phyloP scores from a whole-genome alignment of 1,139 yeast genomes.

The Sugiyamaella grinbergsii region DNA sequence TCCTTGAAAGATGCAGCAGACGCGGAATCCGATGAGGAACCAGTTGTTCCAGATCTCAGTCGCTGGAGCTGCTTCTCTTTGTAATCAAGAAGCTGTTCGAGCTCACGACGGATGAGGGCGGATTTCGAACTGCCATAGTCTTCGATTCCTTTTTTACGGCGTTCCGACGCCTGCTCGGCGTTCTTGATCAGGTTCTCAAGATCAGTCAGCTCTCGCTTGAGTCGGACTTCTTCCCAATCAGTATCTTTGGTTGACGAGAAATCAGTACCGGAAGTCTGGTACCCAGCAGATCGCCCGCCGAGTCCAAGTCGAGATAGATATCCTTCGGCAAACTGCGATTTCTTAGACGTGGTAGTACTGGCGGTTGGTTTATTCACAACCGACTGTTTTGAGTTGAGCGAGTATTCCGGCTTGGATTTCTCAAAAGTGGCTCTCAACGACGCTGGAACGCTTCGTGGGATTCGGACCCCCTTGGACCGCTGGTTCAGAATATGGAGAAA shows the following conservation, averaged over 20 bases:
- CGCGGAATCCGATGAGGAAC: slow-evolving; percentile 8
- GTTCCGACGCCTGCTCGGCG: slow-evolving; percentile 56
- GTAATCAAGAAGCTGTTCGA: slow-evolving; percentile 77
- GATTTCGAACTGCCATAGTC: slow-evolving; percentile 46
- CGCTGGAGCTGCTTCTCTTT: slow-evolving; percentile 56
- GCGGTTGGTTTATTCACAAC: slow-evolving; percentile 37
- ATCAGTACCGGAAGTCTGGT: slow-evolving; percentile 66
- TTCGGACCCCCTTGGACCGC: slow-evolving; percentile 80
- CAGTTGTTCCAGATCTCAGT: slow-evolving; percentile 34
- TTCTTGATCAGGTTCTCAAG: slow-evolving; percentile 63
- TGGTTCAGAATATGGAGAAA: slow-evolving; percentile 89
- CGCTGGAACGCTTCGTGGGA: slow-evolving; percentile 95
- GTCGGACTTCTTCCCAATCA: slow-evolving; percentile 84
- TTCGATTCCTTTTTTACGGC: slow-evolving; percentile 48
- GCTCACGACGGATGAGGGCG: slow-evolving; percentile 62
- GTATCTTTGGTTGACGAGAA: slow-evolving; percentile 71
- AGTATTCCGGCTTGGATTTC: slow-evolving; percentile 80
- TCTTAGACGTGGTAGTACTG: slow-evolving; percentile 36
- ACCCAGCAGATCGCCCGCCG: slow-evolving; percentile 40
- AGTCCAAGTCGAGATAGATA: slow-evolving; percentile 51
- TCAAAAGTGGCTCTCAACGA: slow-evolving; percentile 88
- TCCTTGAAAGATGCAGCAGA: slow-evolving; percentile 28
- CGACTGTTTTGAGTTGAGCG: slow-evolving; percentile 57
- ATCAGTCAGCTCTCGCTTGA: slow-evolving; percentile 75
- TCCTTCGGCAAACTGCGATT: slow-evolving; percentile 51